These are phyloP conservation scores for Odontarrhena argentea DNA, from an alignment of 345 rosid genomes.

Conservation along the genomic window DNA sequence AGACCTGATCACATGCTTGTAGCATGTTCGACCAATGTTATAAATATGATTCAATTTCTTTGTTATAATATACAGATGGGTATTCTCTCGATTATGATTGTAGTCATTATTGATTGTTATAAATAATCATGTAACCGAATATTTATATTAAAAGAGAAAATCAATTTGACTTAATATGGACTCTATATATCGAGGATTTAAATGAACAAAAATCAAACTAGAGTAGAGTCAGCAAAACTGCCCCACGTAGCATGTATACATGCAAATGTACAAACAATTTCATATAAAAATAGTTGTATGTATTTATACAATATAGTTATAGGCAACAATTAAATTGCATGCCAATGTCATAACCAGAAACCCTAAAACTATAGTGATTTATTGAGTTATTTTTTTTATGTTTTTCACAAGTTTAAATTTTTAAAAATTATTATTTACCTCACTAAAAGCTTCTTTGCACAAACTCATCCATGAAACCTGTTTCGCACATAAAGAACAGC, in stretches of 20 bases:
- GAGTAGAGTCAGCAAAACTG: conserved; percentile 10
- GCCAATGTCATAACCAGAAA: conserved; percentile 33
- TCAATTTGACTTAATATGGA: conserved; percentile 23
- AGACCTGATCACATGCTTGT: conserved; percentile 31
- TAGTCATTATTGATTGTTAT: conserved; percentile 23
- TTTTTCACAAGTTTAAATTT: not conserved
- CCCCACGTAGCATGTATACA: conserved; percentile 26
- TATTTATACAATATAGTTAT: not conserved
- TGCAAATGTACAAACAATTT: conserved; percentile 30
- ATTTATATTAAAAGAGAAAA: not conserved
- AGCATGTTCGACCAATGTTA: conserved; percentile 22
- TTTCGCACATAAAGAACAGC: not conserved
- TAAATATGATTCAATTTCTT: not conserved
- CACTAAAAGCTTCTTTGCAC: too few species aligned
- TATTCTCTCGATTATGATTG: not conserved
- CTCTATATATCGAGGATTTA: conserved; percentile 1
- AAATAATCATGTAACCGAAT: not conserved
- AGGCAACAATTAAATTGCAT: conserved; percentile 1
- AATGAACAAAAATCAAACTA: conserved; percentile 17
- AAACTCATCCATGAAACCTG: too few species aligned
- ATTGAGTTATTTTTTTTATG: not conserved
- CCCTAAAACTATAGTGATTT: not conserved
- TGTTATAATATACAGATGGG: conserved; percentile 21
- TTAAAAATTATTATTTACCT: too few species aligned
- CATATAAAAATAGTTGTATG: not conserved